Conservation (phyloP, 1,284 basidiomycete species). For the Boletus calvinii region DNA sequence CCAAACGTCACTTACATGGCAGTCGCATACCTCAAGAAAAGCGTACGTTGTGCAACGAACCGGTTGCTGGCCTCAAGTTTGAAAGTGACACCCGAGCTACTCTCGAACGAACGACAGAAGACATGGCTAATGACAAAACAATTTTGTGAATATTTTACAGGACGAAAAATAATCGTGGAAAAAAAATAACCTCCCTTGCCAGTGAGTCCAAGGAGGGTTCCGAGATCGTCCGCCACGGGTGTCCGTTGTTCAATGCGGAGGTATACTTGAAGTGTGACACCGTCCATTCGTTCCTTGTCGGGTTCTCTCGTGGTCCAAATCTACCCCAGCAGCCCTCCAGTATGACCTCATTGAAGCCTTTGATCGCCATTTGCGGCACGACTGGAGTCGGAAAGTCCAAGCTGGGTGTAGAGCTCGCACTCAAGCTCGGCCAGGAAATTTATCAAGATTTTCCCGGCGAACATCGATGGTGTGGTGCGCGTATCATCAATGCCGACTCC, state of each 20-base stretch:
- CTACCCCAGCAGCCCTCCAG: background rate
- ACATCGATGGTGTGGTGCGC: conserved; percentile 56
- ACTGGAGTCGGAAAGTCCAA: conserved; percentile 98
- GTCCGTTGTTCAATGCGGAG: background rate
- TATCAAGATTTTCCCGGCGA: conserved; percentile 16
- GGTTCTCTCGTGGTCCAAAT: background rate
- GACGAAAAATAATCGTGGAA: conserved; percentile 1
- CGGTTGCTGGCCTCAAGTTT: conserved; percentile 60
- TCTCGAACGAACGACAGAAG: conserved; percentile 29
- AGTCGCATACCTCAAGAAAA: background rate
- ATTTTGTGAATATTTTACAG: background rate
- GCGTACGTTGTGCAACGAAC: conserved; percentile 62
- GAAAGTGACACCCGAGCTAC: conserved; percentile 51
- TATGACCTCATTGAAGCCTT: conserved; percentile 42
- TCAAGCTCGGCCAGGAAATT: conserved; percentile 44
- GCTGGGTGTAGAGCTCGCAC: conserved; percentile 85
- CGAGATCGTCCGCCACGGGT: background rate
- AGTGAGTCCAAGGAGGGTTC: too few species aligned
- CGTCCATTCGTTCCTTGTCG: background rate
- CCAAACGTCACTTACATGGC: conserved; percentile 1
- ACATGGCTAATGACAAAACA: conserved; percentile 24
- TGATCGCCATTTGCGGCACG: conserved; percentile 88
- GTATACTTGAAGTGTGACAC: background rate
- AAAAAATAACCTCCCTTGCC: background rate
- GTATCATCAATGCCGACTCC: conserved; percentile 92